Base-by-base conservation (phyloP, 2,329 filamentous ascomycete species). In the Alternaria hordeiaustralica region DNA sequence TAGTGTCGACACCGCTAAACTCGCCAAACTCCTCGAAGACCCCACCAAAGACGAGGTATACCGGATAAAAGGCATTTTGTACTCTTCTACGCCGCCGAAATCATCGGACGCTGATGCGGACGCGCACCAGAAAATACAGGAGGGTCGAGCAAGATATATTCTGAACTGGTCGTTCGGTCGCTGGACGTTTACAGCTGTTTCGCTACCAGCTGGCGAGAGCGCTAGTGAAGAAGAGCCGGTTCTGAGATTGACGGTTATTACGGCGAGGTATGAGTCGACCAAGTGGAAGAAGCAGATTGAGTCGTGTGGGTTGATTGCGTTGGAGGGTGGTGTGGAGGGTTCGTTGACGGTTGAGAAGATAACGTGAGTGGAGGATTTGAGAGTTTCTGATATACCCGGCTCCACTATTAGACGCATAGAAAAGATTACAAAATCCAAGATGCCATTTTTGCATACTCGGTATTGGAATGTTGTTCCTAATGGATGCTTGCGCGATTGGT, bases 111-210 rank as follows among this genome's bases (percentile, higher is more conserved):
- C 70, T 2, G 75, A 71, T 18, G 70, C 77, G 12, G 69, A 66
- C 10, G 71, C 79, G 7, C 69, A 75, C 13, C 69, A 75, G 9
- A 65, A 88, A 11, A 82, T 67, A 50, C 65, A 56, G 20, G 65
- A 60, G 7, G 80, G 79, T 2, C 75, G 79, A 20, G 79, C 80
- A 15, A 85, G 92, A 59, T 97, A 96, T 77, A 97, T 99, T 47
- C 86, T 99, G 63, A 99, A 99, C 79, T 99, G 96, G 96, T 96
- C 96, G 0, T 99, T 99, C 81, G 94, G 94, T 1, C 87, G 96
- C 28, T 99, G 96, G 95, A 97, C 89, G 0, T 97, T 95, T 75
- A 96, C 94, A 2, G 85, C 87, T 6, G 82, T 89, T 5, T 71
- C 79, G 1, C 68, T 89, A 8, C 72, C 78, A 1, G 68, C 73